Percentiles rank a stretch among this genome's conserved stretches.
phyloP scores from a whole-genome alignment of 345 rosid genomes.

The Linum trigynum region DNA sequence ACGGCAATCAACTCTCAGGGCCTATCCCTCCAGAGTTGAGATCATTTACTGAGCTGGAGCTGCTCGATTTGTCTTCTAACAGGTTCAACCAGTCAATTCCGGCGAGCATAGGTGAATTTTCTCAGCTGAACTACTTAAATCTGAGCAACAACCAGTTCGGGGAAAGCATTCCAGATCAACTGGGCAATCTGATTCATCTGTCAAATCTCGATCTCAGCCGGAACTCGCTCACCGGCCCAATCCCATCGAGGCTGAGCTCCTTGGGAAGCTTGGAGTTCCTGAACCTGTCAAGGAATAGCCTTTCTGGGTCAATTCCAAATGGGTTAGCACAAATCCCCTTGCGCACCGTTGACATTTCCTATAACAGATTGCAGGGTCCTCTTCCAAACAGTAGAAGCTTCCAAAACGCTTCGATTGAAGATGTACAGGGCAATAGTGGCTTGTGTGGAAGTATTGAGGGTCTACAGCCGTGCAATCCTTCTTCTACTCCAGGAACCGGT shows the following conservation, averaged over 20 bases:
- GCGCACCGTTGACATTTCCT: background rate
- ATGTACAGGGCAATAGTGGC: background rate
- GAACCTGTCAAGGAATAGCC: slow-evolving; percentile 26
- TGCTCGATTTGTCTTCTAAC: slow-evolving; percentile 27
- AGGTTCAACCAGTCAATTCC: slow-evolving; percentile 18
- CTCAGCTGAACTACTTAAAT: slow-evolving; percentile 12
- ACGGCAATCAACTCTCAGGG: slow-evolving; percentile 14
- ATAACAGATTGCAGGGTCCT: background rate
- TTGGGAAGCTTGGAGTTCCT: slow-evolving; percentile 14
- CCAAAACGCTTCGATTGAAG: background rate
- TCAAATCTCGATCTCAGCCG: slow-evolving; percentile 22
- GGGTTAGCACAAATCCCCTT: slow-evolving; percentile 4
- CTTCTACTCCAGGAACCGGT: background rate
- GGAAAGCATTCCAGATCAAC: slow-evolving; percentile 14
- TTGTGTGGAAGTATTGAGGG: background rate
- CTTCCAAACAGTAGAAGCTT: background rate
- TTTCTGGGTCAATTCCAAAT: slow-evolving; percentile 21
- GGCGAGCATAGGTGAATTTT: slow-evolving; percentile 3
- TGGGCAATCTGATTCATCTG: slow-evolving; percentile 11
- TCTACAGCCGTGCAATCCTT: background rate
- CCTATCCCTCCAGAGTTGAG: slow-evolving; percentile 18
- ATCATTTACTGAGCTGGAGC: slow-evolving; percentile 1
- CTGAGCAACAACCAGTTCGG: slow-evolving; percentile 27
- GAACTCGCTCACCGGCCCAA: slow-evolving; percentile 20
- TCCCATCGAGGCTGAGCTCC: slow-evolving; percentile 11